These are phyloP conservation scores for Lyophyllum shimeji DNA, from an alignment of 768 basidiomycete species.

Conservation along the genomic window DNA sequence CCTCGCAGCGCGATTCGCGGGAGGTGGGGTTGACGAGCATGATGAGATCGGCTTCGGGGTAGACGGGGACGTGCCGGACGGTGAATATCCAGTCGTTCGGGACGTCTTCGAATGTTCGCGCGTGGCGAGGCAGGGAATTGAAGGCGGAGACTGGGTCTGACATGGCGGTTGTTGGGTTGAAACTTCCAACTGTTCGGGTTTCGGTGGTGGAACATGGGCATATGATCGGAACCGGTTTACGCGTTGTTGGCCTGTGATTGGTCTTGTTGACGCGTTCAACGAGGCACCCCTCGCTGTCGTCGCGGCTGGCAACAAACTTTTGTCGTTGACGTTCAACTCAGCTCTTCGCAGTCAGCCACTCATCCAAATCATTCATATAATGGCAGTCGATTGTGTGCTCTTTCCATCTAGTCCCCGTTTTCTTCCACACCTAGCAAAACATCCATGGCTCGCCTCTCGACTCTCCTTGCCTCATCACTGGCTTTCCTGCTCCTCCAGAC, in stretches of 20 bases:
- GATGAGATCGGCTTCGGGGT: slow-evolving; percentile 10
- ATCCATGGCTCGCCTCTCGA: slow-evolving; percentile 6
- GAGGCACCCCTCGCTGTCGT: too few species aligned
- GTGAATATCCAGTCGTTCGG: slow-evolving; percentile 14
- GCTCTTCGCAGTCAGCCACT: not conserved
- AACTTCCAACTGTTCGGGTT: not conserved
- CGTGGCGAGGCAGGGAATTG: slow-evolving; percentile 5
- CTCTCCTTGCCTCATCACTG: not conserved
- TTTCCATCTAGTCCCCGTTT: too few species aligned
- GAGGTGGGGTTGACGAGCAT: slow-evolving; percentile 13
- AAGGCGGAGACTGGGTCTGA: slow-evolving; percentile 27
- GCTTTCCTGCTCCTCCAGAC: not conserved
- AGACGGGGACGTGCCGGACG: slow-evolving; percentile 11
- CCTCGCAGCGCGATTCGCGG: slow-evolving; percentile 12
- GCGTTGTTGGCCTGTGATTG: not conserved
- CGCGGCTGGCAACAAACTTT: too few species aligned
- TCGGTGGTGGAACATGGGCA: too few species aligned
- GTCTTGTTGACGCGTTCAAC: not conserved
- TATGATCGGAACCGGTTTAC: not conserved
- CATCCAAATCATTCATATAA: too few species aligned
- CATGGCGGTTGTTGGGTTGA: not conserved
- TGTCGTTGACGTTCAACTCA: too few species aligned
- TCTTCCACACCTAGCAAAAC: too few species aligned
- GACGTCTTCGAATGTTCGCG: not conserved
- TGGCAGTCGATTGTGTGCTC: too few species aligned